Percentiles rank a stretch among this genome's conserved stretches.
Conservation (phyloP, 2,329 filamentous ascomycete species). For the Colletotrichum sp. region DNA sequence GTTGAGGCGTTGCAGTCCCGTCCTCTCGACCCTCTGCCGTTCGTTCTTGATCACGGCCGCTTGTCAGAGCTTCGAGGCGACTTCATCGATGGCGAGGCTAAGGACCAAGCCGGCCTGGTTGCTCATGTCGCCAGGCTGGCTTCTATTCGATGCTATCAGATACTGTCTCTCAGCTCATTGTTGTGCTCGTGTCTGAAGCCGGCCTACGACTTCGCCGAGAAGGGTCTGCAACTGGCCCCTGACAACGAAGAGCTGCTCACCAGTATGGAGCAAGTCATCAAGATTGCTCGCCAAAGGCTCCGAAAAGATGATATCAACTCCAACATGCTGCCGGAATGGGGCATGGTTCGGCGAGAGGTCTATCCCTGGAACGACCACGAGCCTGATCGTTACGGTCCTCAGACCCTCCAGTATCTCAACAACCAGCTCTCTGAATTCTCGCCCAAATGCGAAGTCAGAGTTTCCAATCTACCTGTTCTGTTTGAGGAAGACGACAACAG, state of each 20-base stretch:
- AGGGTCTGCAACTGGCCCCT: constrained; percentile 62
- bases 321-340: constrained; percentile 69
- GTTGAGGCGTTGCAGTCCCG: constrained; percentile 54
- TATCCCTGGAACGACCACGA: constrained; percentile 74
- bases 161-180: constrained; percentile 62
- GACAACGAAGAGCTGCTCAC: constrained; percentile 60
- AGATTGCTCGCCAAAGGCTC: constrained; percentile 54
- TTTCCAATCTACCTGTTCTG: constrained; percentile 77
- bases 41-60: constrained; percentile 51
- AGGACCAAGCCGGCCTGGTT: constrained; percentile 36
- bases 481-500: constrained; percentile 58
- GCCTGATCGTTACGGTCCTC: constrained; percentile 72
- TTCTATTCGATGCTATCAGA: constrained; percentile 64
- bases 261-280: constrained; percentile 58
- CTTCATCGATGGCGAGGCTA: constrained; percentile 35
- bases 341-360: constrained; percentile 72
- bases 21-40: constrained; percentile 39
- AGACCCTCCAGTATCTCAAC: constrained; percentile 77
- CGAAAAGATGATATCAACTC: constrained; percentile 52
- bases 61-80: constrained; percentile 34
- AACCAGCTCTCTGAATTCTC: constrained; percentile 70
- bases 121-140: constrained; percentile 51
- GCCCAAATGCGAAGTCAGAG: constrained; percentile 81
- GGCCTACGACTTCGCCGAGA: constrained; percentile 68
- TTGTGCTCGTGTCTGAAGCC: constrained; percentile 73